Percentiles rank a stretch among this genome's conserved stretches.
Conservation (phyloP, 306 rosid genomes). For the Pachyrhizus erosus region DNA sequence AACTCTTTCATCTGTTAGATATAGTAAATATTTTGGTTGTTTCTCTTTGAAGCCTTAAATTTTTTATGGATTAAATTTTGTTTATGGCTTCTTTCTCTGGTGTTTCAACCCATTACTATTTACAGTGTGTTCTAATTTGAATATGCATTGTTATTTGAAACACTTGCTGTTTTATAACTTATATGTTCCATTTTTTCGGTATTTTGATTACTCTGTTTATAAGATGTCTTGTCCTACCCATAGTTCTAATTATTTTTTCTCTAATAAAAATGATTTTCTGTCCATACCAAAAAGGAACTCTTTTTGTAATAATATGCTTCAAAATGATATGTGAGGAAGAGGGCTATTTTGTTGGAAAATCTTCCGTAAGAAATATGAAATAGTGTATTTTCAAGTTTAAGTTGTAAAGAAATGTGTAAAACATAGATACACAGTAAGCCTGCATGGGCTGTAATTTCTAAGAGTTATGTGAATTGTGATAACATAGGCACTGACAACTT, state of each 20-base stretch:
- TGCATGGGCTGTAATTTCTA: background rate
- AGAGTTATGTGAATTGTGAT: background rate
- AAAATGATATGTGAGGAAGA: conserved; percentile 28
- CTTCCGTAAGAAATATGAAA: background rate
- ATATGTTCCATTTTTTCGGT: background rate
- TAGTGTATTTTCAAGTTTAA: conserved; percentile 3
- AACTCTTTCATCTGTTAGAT: conserved; percentile 33
- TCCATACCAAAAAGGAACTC: background rate
- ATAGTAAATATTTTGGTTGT: conserved; percentile 17
- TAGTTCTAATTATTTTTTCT: background rate
- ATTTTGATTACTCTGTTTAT: conserved; percentile 10
- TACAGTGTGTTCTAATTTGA: background rate
- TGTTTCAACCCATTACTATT: background rate
- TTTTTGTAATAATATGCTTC: background rate
- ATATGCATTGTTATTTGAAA: conserved; percentile 5
- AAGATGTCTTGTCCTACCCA: conserved; percentile 12
- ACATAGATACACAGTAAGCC: background rate
- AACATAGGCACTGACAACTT: background rate
- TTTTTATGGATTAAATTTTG: background rate
- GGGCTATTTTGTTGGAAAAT: background rate
- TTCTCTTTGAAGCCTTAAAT: conserved; percentile 12
- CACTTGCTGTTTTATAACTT: background rate
- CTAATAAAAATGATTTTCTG: background rate
- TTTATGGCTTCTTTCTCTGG: conserved; percentile 8
- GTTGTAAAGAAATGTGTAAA: background rate